These are phyloP conservation scores for Tulasnella sp. DNA, from an alignment of 768 basidiomycete species.

Conservation along the genomic window DNA sequence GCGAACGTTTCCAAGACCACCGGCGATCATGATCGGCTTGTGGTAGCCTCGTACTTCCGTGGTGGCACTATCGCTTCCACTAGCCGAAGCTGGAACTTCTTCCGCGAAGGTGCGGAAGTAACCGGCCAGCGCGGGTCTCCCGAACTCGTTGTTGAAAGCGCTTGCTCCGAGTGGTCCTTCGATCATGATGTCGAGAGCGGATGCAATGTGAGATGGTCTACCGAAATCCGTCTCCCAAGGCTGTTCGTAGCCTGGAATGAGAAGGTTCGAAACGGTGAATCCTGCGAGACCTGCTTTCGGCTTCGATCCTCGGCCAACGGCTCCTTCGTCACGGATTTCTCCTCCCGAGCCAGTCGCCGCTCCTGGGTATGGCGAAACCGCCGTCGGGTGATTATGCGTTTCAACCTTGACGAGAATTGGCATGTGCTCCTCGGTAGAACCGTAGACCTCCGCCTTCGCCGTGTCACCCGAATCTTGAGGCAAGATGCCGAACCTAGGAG, in stretches of 20 bases:
- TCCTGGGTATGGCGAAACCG: slow-evolving; percentile 97
- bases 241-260: slow-evolving; percentile 85
- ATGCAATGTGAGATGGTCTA: slow-evolving; percentile 84
- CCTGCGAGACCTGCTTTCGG: slow-evolving; percentile 94
- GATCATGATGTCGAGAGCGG: slow-evolving; percentile 93
- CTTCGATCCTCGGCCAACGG: slow-evolving; percentile 89
- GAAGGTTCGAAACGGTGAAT: slow-evolving; percentile 89
- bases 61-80: slow-evolving; percentile 32
- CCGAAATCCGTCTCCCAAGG: slow-evolving; percentile 98
- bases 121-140: slow-evolving; percentile 84
- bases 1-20: slow-evolving; percentile 91
- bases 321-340: slow-evolving; percentile 96
- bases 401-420: slow-evolving; percentile 96
- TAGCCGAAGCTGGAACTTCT: slow-evolving; percentile 55
- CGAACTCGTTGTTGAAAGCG: slow-evolving; percentile 98
- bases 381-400: slow-evolving; percentile 98
- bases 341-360: slow-evolving; percentile 98
- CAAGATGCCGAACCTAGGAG: slow-evolving; percentile 67
- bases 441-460: slow-evolving; percentile 47
- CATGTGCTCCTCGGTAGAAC: slow-evolving; percentile 61
- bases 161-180: slow-evolving; percentile 92
- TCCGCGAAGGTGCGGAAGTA: slow-evolving; percentile 96
- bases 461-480: slow-evolving; percentile 34
- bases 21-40: slow-evolving; percentile 99
- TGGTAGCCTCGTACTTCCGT: slow-evolving; percentile 89